These are phyloP conservation scores for Leishmania tarentolae DNA, from an alignment of 208 protist species.

Conservation along the genomic window DNA sequence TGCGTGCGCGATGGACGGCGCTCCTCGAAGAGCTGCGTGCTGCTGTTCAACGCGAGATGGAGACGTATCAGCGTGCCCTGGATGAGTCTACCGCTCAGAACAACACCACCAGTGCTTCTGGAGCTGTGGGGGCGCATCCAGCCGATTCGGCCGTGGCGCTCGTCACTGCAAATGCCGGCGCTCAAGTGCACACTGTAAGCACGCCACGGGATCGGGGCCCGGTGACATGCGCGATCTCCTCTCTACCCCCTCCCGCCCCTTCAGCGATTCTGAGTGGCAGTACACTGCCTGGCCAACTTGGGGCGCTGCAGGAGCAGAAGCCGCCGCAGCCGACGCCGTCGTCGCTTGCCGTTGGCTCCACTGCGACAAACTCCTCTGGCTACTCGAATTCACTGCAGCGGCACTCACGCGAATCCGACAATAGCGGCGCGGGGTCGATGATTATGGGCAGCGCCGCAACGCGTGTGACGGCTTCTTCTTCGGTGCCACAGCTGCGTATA, in stretches of 20 bases:
- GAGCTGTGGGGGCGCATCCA: neutral
- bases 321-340: neutral
- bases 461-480: neutral
- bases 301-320: neutral
- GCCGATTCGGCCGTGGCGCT: neutral
- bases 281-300: neutral
- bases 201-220: neutral
- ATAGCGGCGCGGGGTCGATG: neutral
- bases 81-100: neutral
- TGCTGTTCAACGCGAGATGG: conserved; percentile 26
- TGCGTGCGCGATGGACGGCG: conserved; percentile 29
- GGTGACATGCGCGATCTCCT: neutral
- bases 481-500: neutral
- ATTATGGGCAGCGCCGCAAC: neutral
- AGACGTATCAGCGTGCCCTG: conserved; percentile 29
- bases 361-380: neutral
- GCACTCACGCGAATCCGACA: neutral
- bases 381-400: conserved; percentile 1
- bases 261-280: neutral
- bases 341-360: neutral
- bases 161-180: neutral
- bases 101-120: neutral
- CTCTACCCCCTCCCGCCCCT: conserved; percentile 3
- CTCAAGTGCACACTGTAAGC: neutral
- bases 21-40: conserved; percentile 28